Conservation (phyloP, 73 alveolate genomes). For the Uronychia setigera region DNA sequence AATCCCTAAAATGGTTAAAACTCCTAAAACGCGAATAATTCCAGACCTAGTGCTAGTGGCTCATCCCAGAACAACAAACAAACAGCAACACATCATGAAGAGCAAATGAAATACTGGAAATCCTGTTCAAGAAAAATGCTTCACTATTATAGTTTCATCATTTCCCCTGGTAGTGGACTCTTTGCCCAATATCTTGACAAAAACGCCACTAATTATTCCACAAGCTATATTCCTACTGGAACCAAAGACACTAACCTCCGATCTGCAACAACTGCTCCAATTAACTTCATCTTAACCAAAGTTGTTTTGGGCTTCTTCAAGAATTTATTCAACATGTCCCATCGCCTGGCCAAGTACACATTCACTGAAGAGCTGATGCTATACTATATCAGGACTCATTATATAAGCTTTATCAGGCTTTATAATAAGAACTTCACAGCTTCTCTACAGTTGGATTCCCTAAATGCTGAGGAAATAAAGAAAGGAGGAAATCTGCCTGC, state of each 20-base stretch:
- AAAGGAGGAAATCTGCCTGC: slow-evolving; percentile 44
- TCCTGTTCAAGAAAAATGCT: slow-evolving; percentile 44
- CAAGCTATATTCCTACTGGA: not conserved
- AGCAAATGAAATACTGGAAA: slow-evolving; percentile 57
- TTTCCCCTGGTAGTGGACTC: slow-evolving; percentile 65
- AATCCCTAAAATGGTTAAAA: not conserved
- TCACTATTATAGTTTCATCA: slow-evolving; percentile 30
- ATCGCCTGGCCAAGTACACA: slow-evolving; percentile 34
- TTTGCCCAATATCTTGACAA: slow-evolving; percentile 44
- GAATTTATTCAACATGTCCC: slow-evolving; percentile 43
- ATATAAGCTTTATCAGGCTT: slow-evolving; percentile 84
- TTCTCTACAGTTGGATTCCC: slow-evolving; percentile 63
- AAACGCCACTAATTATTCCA: slow-evolving; percentile 41
- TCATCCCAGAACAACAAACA: not conserved
- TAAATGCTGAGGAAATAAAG: slow-evolving; percentile 64
- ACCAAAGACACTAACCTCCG: too few relatives aligned
- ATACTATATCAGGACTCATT: slow-evolving; percentile 79
- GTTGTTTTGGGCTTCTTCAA: slow-evolving; percentile 30
- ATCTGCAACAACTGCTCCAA: slow-evolving; percentile 37
- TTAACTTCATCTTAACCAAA: slow-evolving; percentile 55
- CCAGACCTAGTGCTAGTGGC: slow-evolving; percentile 8
- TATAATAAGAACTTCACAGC: slow-evolving; percentile 77
- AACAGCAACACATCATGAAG: not conserved
- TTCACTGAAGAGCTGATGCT: slow-evolving; percentile 61
- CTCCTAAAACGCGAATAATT: slow-evolving; percentile 16